Evolutionary conservation across 2,329 filamentous ascomycete species (phyloP).

Genomic region (Aspergillus novofumigatus): DNA sequence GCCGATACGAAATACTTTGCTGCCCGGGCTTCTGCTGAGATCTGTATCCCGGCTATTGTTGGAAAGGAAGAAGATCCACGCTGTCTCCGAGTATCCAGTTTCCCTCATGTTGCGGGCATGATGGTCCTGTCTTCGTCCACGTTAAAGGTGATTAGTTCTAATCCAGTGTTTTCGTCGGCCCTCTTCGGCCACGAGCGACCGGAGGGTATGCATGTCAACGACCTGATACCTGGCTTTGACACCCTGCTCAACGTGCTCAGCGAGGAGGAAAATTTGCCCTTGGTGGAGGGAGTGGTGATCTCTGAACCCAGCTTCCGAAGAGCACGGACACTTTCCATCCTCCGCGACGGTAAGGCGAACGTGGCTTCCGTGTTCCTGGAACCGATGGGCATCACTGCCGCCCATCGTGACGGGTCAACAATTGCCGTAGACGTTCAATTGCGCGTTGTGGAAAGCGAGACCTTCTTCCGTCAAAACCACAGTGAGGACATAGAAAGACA

Average conservation of each 20-base stretch:
- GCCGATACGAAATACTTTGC: slow-evolving; percentile 74
- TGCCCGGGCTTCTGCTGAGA: slow-evolving; percentile 68
- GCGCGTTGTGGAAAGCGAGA: slow-evolving; percentile 89
- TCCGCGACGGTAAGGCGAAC: slow-evolving; percentile 78
- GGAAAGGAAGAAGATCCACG: slow-evolving; percentile 66
- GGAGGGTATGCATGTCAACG: slow-evolving; percentile 72
- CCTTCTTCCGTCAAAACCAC: slow-evolving; percentile 55
- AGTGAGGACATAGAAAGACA: slow-evolving; percentile 63
- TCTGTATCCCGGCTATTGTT: slow-evolving; percentile 80
- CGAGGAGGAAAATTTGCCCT: slow-evolving; percentile 76
- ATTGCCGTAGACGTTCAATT: slow-evolving; percentile 95
- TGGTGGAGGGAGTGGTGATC: slow-evolving; percentile 92
- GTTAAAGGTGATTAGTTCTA: slow-evolving; percentile 82
- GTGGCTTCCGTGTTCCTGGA: slow-evolving; percentile 73
- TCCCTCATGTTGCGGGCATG: slow-evolving; percentile 95
- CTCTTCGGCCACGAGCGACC: slow-evolving; percentile 85
- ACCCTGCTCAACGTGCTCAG: slow-evolving; percentile 74
- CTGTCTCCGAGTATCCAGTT: slow-evolving; percentile 82
- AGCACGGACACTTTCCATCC: slow-evolving; percentile 75
- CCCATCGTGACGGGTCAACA: slow-evolving; percentile 84
- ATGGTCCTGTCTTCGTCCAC: slow-evolving; percentile 79
- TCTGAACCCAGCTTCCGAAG: slow-evolving; percentile 94
- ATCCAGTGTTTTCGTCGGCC: slow-evolving; percentile 88
- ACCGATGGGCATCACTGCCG: slow-evolving; percentile 78
- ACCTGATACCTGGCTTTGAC: slow-evolving; percentile 83